These are phyloP conservation scores for Pythium apleroticum DNA, from an alignment of 352 stramenopile species.

Conservation along the genomic window DNA sequence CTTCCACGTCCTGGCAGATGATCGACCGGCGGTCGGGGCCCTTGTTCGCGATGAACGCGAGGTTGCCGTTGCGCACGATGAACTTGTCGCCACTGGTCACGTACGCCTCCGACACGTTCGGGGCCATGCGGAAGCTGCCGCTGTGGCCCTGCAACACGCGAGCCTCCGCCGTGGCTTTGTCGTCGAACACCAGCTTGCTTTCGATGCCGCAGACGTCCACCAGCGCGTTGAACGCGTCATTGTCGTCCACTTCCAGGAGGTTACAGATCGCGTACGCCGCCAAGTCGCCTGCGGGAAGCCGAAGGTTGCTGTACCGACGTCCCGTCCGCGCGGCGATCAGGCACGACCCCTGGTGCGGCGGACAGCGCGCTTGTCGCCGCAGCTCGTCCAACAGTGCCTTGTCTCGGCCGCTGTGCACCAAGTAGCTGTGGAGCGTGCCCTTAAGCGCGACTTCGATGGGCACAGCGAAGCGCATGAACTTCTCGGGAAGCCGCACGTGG, in stretches of 20 bases:
- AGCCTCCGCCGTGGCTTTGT: slow-evolving; percentile 55
- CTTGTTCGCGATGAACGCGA: slow-evolving; percentile 82
- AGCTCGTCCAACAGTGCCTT: slow-evolving; percentile 76
- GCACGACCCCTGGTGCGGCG: slow-evolving; percentile 65
- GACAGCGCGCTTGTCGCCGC: slow-evolving; percentile 63
- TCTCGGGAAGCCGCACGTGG: slow-evolving; percentile 66
- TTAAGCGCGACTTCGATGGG: slow-evolving; percentile 76
- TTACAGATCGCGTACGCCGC: slow-evolving; percentile 67
- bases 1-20: slow-evolving; percentile 74
- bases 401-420: slow-evolving; percentile 73
- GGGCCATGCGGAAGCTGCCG: slow-evolving; percentile 62
- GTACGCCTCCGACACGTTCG: slow-evolving; percentile 66
- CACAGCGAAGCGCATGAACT: slow-evolving; percentile 65
- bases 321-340: slow-evolving; percentile 68
- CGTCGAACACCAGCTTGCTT: slow-evolving; percentile 68
- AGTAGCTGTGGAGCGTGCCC: slow-evolving; percentile 72
- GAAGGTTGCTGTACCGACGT: slow-evolving; percentile 53
- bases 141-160: slow-evolving; percentile 52
- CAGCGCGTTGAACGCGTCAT: slow-evolving; percentile 82
- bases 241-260: slow-evolving; percentile 64
- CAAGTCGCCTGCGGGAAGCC: slow-evolving; percentile 49
- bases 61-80: slow-evolving; percentile 67
- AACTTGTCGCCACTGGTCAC: slow-evolving; percentile 76
- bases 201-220: slow-evolving; percentile 78
- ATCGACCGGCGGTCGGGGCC: slow-evolving; percentile 55